Evolutionary conservation across 139 green algal species (phyloP).

Genomic region (Spirogloea muscicola): DNA sequence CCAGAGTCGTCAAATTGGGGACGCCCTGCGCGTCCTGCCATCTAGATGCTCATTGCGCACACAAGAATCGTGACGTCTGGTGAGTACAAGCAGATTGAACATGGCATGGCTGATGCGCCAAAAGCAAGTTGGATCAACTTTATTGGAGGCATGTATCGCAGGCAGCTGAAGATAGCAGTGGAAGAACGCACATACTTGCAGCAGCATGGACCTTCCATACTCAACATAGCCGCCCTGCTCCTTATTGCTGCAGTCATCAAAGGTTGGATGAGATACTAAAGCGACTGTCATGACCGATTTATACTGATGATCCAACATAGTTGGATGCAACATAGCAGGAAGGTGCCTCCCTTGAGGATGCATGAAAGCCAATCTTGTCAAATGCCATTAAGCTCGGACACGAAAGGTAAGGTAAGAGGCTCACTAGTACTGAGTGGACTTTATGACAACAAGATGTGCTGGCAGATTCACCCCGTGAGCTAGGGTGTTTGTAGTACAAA

Average conservation of each 20-base stretch:
- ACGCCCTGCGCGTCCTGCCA: constrained; percentile 58
- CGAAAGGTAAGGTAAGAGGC: background rate
- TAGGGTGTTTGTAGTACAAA: constrained; percentile 86
- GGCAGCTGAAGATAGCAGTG: too few relatives aligned
- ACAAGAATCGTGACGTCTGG: too few relatives aligned
- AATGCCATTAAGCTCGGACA: too few relatives aligned
- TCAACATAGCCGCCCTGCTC: constrained; percentile 70
- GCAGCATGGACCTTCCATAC: constrained; percentile 73
- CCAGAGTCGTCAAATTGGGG: constrained; percentile 91
- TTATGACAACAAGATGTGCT: constrained; percentile 86
- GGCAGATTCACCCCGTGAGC: constrained; percentile 91
- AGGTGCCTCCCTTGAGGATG: too few relatives aligned
- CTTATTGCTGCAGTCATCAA: constrained; percentile 34
- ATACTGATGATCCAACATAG: too few relatives aligned
- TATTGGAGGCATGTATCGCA: too few relatives aligned
- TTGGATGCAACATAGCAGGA: too few relatives aligned
- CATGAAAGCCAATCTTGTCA: too few relatives aligned
- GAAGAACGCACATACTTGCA: constrained; percentile 50
- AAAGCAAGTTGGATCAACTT: too few relatives aligned
- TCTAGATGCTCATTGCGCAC: constrained; percentile 49
- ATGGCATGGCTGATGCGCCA: too few relatives aligned
- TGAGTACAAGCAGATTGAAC: too few relatives aligned
- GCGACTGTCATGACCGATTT: too few relatives aligned
- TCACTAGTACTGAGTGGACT: constrained; percentile 71
- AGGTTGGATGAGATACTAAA: background rate